Conservation (phyloP, 2,329 filamentous ascomycete genomes). For the Lecanosticta acicola region DNA sequence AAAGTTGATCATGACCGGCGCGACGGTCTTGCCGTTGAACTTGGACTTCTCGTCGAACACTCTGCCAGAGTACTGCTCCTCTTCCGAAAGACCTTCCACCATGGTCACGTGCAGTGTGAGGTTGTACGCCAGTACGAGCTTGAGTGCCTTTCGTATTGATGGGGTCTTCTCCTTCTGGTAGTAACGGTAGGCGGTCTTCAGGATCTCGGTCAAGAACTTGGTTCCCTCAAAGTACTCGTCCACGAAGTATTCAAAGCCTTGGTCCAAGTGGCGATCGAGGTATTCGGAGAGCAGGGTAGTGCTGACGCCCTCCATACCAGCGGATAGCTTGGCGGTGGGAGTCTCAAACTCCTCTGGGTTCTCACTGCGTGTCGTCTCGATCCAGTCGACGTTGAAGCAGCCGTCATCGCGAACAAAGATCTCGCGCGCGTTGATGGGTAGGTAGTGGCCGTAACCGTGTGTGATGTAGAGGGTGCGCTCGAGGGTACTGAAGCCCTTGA, state of each 20-base stretch:
- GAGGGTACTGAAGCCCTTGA: constrained; percentile 70
- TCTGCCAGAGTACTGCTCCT: constrained; percentile 70
- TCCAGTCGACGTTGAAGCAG: constrained; percentile 91
- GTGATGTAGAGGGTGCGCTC: constrained; percentile 80
- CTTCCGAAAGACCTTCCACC: constrained; percentile 80
- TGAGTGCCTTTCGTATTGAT: constrained; percentile 90
- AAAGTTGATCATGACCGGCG: constrained; percentile 99
- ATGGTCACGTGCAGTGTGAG: constrained; percentile 90
- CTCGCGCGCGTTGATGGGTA: constrained; percentile 89
- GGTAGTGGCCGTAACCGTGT: constrained; percentile 87
- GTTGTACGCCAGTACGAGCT: constrained; percentile 93
- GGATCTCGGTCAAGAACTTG: constrained; percentile 87
- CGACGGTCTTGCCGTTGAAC: constrained; percentile 83
- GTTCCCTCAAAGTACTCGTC: constrained; percentile 96
- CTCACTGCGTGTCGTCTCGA: constrained; percentile 67
- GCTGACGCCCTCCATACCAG: constrained; percentile 82
- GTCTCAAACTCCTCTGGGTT: constrained; percentile 72
- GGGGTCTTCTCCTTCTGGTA: constrained; percentile 82
- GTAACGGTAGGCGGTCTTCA: constrained; percentile 92
- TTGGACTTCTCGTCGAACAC: constrained; percentile 82
- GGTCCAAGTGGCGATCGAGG: constrained; percentile 89
- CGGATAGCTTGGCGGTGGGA: constrained; percentile 80
- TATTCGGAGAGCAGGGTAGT: constrained; percentile 79
- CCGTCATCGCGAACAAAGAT: constrained; percentile 87
- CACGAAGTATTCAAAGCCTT: constrained; percentile 85